Evolutionary conservation across 768 basidiomycete species (phyloP).

Genomic region (Glaciozyma martinii): DNA sequence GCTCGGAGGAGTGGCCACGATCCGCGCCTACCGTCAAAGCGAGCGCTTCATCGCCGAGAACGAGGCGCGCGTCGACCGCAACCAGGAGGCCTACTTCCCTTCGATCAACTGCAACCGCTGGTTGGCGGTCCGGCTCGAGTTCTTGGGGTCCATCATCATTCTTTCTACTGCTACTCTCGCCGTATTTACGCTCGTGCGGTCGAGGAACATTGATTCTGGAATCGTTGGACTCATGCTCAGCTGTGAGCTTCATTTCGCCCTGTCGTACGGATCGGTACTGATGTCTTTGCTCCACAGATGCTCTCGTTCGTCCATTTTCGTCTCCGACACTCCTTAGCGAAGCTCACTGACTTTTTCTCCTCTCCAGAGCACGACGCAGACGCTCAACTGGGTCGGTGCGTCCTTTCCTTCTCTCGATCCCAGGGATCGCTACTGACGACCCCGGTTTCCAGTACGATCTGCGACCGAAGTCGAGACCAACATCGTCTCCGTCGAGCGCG

Average conservation of each 20-base stretch:
- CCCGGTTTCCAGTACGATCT: conserved; percentile 16
- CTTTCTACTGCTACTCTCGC: conserved; percentile 32
- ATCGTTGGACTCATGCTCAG: conserved; percentile 58
- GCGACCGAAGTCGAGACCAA: conserved; percentile 63
- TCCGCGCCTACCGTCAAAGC: conserved; percentile 70
- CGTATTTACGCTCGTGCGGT: conserved; percentile 25
- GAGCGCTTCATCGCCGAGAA: conserved; percentile 58
- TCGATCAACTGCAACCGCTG: conserved; percentile 54
- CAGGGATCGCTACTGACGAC: conserved; percentile 2
- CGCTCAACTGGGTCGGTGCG: conserved; percentile 44
- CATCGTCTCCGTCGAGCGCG: conserved; percentile 79
- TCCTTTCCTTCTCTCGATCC: conserved; percentile 6
- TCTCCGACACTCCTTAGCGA: background rate
- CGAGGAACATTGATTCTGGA: conserved; percentile 30
- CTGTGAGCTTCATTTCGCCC: conserved; percentile 35
- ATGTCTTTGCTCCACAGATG: conserved; percentile 34
- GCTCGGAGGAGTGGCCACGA: conserved; percentile 63
- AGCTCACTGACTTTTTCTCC: background rate
- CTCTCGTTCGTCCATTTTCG: background rate
- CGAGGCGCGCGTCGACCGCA: conserved; percentile 39
- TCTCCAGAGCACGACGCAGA: conserved; percentile 25
- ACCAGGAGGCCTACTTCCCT: conserved; percentile 55
- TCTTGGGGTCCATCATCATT: conserved; percentile 34
- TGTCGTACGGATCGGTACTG: conserved; percentile 47
- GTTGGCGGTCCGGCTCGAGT: conserved; percentile 21